Evolutionary conservation across 371 early-diverging fungal genomes (phyloP).

Genomic region (Aphelidium insulamus): DNA sequence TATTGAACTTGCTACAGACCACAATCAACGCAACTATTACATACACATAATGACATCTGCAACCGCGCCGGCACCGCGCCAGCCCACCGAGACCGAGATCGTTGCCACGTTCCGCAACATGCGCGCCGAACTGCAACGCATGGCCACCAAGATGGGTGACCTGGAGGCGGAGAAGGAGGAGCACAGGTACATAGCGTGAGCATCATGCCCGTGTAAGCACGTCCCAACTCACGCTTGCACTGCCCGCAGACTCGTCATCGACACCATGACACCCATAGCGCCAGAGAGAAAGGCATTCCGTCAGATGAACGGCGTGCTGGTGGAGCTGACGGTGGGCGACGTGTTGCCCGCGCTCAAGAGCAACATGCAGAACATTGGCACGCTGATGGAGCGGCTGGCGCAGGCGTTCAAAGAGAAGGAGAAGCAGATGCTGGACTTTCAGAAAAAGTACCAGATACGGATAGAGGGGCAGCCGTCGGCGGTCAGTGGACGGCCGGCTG

Average conservation of each 20-base stretch:
- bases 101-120: slow-evolving; percentile 46
- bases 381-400: slow-evolving; percentile 46
- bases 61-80: slow-evolving; percentile 11
- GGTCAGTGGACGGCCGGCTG: no score
- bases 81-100: slow-evolving; percentile 37
- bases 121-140: slow-evolving; percentile 57
- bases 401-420: slow-evolving; percentile 68
- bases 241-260: slow-evolving; percentile 53
- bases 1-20: no score
- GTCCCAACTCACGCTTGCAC: neutral
- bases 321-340: slow-evolving; percentile 76
- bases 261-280: slow-evolving; percentile 63
- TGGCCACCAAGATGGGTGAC: slow-evolving; percentile 80
- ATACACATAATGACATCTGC: no score
- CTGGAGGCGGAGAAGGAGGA: slow-evolving; percentile 83
- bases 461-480: no score
- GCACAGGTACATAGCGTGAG: slow-evolving; percentile 39
- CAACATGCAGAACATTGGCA: slow-evolving; percentile 41
- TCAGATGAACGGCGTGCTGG: slow-evolving; percentile 75
- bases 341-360: slow-evolving; percentile 69
- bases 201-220: neutral
- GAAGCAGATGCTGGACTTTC: slow-evolving; percentile 60
- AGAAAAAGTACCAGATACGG: slow-evolving; percentile 56
- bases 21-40: no score
- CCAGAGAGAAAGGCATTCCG: slow-evolving; percentile 74